Conservation (phyloP, 495 filamentous ascomycete genomes). For the Penicillium pancosmium region DNA sequence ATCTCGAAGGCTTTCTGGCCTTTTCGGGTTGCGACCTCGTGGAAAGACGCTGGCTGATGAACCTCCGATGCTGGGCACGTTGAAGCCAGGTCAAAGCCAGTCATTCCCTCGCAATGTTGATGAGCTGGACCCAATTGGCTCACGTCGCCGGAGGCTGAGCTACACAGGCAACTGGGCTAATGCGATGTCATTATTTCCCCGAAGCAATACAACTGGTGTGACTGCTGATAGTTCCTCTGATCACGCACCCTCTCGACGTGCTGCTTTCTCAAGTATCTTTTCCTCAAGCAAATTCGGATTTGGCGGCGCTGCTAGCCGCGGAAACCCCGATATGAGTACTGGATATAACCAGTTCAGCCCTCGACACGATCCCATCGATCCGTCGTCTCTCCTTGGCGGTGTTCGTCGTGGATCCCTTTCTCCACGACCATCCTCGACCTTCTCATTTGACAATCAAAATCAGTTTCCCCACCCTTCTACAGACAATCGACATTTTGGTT, state of each 20-base stretch:
- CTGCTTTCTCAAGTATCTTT: constrained; percentile 50
- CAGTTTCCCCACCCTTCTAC: constrained; percentile 76
- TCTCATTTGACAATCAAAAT: constrained; percentile 69
- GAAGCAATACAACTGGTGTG: constrained; percentile 44
- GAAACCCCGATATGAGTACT: constrained; percentile 45
- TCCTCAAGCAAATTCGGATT: constrained; percentile 47
- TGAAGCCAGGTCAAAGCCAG: constrained; percentile 78
- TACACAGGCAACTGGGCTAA: constrained; percentile 64
- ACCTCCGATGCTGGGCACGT: constrained; percentile 67
- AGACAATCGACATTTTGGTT: constrained; percentile 70
- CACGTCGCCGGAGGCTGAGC: constrained; percentile 64
- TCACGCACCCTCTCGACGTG: constrained; percentile 45
- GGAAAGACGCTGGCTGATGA: constrained; percentile 72
- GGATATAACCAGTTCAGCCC: constrained; percentile 66
- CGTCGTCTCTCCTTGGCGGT: constrained; percentile 54
- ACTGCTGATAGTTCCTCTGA: constrained; percentile 50
- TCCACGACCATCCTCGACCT: constrained; percentile 75
- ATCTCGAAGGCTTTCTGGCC: constrained; percentile 56
- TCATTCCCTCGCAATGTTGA: constrained; percentile 75
- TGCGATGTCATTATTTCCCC: constrained; percentile 56
- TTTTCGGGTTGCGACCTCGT: constrained; percentile 71
- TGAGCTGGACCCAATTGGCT: constrained; percentile 69
- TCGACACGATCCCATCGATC: constrained; percentile 60
- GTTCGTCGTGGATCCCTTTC: constrained; percentile 64
- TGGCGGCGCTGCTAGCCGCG: constrained; percentile 42